phyloP scores from a whole-genome alignment of 192 early-diverging fungal genomes.

The Phycomyces blakesleeanus region DNA sequence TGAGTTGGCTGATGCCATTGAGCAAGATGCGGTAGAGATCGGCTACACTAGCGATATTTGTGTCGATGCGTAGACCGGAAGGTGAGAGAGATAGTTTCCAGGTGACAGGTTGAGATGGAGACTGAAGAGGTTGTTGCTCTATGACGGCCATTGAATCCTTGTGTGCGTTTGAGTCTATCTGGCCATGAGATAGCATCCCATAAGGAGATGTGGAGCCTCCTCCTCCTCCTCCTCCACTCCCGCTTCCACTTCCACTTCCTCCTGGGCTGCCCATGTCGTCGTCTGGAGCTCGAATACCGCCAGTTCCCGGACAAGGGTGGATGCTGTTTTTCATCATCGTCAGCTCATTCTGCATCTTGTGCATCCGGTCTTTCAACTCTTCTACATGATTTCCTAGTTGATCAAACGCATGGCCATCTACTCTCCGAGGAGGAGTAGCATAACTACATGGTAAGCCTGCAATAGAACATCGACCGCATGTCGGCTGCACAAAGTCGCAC shows the following conservation, averaged over 20 bases:
- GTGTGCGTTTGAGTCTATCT: neutral
- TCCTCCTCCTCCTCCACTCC: no score
- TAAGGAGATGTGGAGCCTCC: neutral
- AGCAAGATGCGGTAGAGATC: constrained; percentile 38
- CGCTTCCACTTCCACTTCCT: no score
- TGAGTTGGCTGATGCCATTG: constrained; percentile 40
- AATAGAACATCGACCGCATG: constrained; percentile 36
- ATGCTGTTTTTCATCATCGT: constrained; percentile 39
- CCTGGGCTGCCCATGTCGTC: neutral
- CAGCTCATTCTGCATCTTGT: constrained; percentile 39
- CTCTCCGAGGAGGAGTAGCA: constrained; percentile 38
- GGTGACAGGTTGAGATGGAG: constrained; percentile 22
- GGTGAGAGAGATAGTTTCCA: constrained; percentile 39
- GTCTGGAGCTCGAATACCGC: neutral
- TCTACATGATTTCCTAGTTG: constrained; percentile 40
- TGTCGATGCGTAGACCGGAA: constrained; percentile 40
- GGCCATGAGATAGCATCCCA: neutral
- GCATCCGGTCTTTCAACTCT: constrained; percentile 42
- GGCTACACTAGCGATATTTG: constrained; percentile 41
- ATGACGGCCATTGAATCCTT: neutral
- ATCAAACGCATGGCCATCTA: constrained; percentile 42
- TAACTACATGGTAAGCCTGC: constrained; percentile 41
- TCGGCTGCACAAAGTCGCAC: constrained; percentile 43
- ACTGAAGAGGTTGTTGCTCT: neutral
- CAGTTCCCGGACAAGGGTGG: constrained; percentile 28